Conservation (phyloP, 495 filamentous ascomycete species). For the Aspergillus affinis region DNA sequence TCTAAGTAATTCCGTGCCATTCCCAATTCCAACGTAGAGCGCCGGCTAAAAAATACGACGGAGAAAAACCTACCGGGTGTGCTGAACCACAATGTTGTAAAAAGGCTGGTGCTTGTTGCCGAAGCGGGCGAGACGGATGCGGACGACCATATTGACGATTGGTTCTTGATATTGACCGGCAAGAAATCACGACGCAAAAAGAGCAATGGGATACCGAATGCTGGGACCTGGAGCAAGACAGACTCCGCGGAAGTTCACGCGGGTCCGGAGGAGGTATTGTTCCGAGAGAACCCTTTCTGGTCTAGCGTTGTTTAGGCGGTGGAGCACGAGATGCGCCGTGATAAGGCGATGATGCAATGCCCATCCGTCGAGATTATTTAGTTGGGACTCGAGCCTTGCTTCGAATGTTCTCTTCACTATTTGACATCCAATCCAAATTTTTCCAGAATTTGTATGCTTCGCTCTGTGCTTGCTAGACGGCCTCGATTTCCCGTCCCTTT, state of each 20-base stretch:
- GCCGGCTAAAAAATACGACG: not conserved
- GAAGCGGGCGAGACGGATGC: slow-evolving; percentile 91
- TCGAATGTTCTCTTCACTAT: not conserved
- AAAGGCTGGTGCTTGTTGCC: slow-evolving; percentile 81
- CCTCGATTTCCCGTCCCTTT: slow-evolving; percentile 15
- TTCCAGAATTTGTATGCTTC: slow-evolving; percentile 31
- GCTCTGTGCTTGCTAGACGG: slow-evolving; percentile 12
- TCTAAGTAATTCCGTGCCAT: slow-evolving; percentile 36
- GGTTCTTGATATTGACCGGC: slow-evolving; percentile 8
- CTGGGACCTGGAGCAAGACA: slow-evolving; percentile 13
- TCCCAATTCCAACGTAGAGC: not conserved
- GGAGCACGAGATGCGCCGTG: slow-evolving; percentile 27
- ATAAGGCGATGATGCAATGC: slow-evolving; percentile 26
- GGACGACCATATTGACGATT: slow-evolving; percentile 73
- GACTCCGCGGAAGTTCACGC: slow-evolving; percentile 32
- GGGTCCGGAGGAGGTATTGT: slow-evolving; percentile 28
- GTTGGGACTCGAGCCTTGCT: not conserved
- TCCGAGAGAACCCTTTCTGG: slow-evolving; percentile 23
- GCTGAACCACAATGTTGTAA: slow-evolving; percentile 96
- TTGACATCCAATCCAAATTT: not conserved
- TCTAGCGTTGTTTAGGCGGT: slow-evolving; percentile 25
- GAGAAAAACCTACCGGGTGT: slow-evolving; percentile 71
- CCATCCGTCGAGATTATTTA: not conserved
- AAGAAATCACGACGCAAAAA: not conserved
- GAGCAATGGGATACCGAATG: slow-evolving; percentile 3